phyloP scores from a whole-genome alignment of 306 rosid species.

The Sophora flavescens region DNA sequence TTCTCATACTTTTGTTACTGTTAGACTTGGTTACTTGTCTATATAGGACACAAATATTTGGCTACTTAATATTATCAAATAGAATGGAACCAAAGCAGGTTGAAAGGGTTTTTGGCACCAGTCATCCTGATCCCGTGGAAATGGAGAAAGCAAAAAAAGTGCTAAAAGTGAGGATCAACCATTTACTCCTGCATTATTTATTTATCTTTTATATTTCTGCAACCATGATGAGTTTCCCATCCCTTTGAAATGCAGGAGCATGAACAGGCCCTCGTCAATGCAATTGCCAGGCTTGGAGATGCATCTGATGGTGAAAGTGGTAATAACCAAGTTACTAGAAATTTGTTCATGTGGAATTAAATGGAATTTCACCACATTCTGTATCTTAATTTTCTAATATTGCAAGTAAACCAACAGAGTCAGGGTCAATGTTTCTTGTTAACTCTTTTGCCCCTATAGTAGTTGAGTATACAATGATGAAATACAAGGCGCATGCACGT shows the following conservation, averaged over 20 bases:
- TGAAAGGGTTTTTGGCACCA: slow-evolving; percentile 73
- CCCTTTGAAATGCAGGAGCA: slow-evolving; percentile 71
- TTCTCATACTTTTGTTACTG: neutral
- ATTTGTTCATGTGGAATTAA: slow-evolving; percentile 36
- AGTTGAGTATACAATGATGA: slow-evolving; percentile 17
- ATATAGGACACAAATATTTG: neutral
- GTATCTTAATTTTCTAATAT: slow-evolving; percentile 52
- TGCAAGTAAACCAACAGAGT: slow-evolving; percentile 41
- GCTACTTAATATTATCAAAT: slow-evolving; percentile 28
- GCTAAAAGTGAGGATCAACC: slow-evolving; percentile 65
- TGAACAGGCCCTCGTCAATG: slow-evolving; percentile 81
- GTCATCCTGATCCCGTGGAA: slow-evolving; percentile 70
- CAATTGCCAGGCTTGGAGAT: slow-evolving; percentile 84
- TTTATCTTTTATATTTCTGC: slow-evolving; percentile 20
- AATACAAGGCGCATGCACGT: neutral
- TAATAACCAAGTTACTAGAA: slow-evolving; percentile 65
- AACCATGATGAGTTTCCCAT: slow-evolving; percentile 33
- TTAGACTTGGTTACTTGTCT: neutral
- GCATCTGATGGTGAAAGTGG: slow-evolving; percentile 94
- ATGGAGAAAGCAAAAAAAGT: slow-evolving; percentile 84
- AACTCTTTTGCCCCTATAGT: slow-evolving; percentile 11
- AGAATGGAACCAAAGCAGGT: slow-evolving; percentile 62
- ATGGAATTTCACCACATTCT: slow-evolving; percentile 46
- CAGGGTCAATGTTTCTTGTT: slow-evolving; percentile 11
- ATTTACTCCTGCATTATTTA: slow-evolving; percentile 23